Evolutionary conservation across 2,329 filamentous ascomycete species (phyloP), one percentile per base, ranked within the genome.

Genomic region (Metarhizium anisopliae): DNA sequence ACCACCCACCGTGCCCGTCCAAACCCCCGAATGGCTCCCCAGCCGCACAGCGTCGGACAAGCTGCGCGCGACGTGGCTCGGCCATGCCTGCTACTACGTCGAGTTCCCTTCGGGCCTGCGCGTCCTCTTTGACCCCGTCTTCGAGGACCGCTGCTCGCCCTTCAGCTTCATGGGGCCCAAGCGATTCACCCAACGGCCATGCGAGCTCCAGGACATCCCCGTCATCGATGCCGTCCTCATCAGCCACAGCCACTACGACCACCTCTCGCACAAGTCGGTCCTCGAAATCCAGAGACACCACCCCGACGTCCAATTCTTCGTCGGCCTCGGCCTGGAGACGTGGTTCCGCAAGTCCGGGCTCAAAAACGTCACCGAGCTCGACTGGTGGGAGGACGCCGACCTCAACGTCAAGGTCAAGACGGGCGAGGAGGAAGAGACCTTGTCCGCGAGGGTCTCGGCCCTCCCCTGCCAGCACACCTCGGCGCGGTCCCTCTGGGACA

Each of bases 181-280:
- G 71, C 80, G 93, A 52, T 96, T 83, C 71, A 95, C 92, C 0
- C 78, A 84, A 25, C 77, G 79, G 56, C 89, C 93, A 0, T 96
- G 91, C 69, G 71, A 85, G 55, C 81, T 95, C 59, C 78, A 81
- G 52, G 90, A 95, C 61, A 80, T 96, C 3, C 92, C 92, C 8
- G 72, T 79, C 56, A 80, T 92, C 47, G 89, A 94, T 64, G 82
- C 85, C 32, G 87, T 90, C 10, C 75, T 94, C 54, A 95, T 96
- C 62, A 90, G 85, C 18, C 92, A 96, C 72, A 91, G 86, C 63
- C 93, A 96, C 72, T 96, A 96, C 69, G 93, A 96, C 70, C 93
- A 96, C 67, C 76, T 97, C 13, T 93, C 88, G 1, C 84, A 90
- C 63, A 80, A 84, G 0, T 90, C 87, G 0, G 81, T 95, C 25